Base-by-base conservation (phyloP, 306 rosid species). In the Dryas octopetala region DNA sequence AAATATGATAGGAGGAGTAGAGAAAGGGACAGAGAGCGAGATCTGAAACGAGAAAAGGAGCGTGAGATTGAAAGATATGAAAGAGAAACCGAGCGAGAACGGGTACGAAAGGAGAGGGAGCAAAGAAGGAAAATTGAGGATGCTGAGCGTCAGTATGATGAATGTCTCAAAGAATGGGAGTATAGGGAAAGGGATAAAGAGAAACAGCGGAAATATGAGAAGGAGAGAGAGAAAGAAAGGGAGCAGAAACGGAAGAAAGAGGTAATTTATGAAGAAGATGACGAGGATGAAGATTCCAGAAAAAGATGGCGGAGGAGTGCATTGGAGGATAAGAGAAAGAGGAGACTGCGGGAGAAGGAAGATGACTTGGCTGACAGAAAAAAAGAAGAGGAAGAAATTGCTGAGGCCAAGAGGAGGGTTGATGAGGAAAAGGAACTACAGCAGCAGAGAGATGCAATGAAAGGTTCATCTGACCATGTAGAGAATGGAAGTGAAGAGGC, bases 21-120 rank as follows among this genome's bases (percentile, higher is more conserved):
- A 85, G 99, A 93, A 26, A 88, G 91, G 79, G 96, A 95, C 66
- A 86, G 92, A 61, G 98, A 90, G 23, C 86, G 99, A 84, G 98
- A 92, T 75, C 84, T 85, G 76, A 92, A 90, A 84, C 85, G 92
- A 68, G 99, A 92, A 54, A 95, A 92, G 87, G 99, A 95, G 74
- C 89, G 97, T 60, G 99, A 92, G 80, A 85, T 96, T 84, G 99
- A 90, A 83, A 89, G 97, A 79, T 92, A 89, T 78, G 99, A 96
- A 86, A 85, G 97, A 87, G 99, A 96, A 81, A 96, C 99, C 44
- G 99, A 92, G 83, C 79, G 99, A 80, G 99, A 96, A 79, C 90
- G 99, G 58, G 73, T 89, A 55, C 88, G 98, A 63, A 96, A 96
- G 83, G 99, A 96, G 74, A 92, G 97, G 84, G 99, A 96, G 77